phyloP scores from a whole-genome alignment of 495 filamentous ascomycete genomes.

The Penicillium crystallinum region DNA sequence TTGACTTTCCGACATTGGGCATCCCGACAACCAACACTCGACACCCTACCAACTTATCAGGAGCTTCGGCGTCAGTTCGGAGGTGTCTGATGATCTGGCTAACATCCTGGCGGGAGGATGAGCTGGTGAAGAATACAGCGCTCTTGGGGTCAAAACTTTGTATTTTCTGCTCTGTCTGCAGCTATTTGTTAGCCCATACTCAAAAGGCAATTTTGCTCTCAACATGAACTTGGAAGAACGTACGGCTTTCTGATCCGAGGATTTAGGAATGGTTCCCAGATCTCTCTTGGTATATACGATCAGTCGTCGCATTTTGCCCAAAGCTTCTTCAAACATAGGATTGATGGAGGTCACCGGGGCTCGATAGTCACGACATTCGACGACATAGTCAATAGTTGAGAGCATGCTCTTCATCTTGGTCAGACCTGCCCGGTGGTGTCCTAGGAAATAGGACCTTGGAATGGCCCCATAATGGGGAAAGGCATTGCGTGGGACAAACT shows the following conservation, averaged over 20 bases:
- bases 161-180: constrained; percentile 45
- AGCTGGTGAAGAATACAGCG: constrained; percentile 60
- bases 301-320: constrained; percentile 64
- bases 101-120: constrained; percentile 44
- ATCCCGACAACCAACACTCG: constrained; percentile 88
- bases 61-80: constrained; percentile 38
- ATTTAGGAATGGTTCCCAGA: constrained; percentile 49
- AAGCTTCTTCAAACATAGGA: constrained; percentile 76
- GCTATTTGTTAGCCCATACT: not conserved
- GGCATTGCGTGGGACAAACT: constrained; percentile 66
- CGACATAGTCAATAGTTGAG: constrained; percentile 74
- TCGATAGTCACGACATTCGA: constrained; percentile 93
- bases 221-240: not conserved
- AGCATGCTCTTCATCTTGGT: constrained; percentile 80
- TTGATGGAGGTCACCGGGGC: constrained; percentile 85
- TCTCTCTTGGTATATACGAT: constrained; percentile 91
- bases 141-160: constrained; percentile 52
- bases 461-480: constrained; percentile 69
- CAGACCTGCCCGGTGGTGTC: constrained; percentile 84
- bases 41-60: constrained; percentile 59
- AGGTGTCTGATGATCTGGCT: constrained; percentile 54
- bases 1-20: constrained; percentile 92
- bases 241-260: constrained; percentile 24
- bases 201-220: not conserved
- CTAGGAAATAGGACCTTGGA: constrained; percentile 91